Conservation (phyloP, 2,329 filamentous ascomycete genomes). For the Stagonosporopsis rhizophila region DNA sequence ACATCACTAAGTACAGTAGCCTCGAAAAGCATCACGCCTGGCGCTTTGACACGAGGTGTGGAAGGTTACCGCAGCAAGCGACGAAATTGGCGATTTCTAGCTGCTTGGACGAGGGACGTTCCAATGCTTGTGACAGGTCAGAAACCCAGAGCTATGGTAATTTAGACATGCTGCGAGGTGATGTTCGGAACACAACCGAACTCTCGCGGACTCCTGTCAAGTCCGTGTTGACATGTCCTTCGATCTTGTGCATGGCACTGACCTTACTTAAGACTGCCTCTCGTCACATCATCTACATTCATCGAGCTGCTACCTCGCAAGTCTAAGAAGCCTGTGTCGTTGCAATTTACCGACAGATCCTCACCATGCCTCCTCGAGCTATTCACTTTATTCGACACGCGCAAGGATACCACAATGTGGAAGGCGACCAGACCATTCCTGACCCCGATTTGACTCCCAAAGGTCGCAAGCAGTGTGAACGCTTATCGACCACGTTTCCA, state of each 20-base stretch:
- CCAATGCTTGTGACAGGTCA: background rate
- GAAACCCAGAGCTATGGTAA: background rate
- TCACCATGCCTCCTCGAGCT: conserved; percentile 23
- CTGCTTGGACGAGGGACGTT: background rate
- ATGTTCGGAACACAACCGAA: no score
- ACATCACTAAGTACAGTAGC: background rate
- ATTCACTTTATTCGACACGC: conserved; percentile 70
- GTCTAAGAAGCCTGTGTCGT: background rate
- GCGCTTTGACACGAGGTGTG: background rate
- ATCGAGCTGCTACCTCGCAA: no score
- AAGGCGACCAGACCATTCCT: conserved; percentile 70
- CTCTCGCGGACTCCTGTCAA: background rate
- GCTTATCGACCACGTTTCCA: conserved; percentile 70
- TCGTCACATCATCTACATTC: no score
- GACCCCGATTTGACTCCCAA: conserved; percentile 79
- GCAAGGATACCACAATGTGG: conserved; percentile 74
- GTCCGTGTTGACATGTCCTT: background rate
- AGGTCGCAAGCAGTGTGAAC: conserved; percentile 74
- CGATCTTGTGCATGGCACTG: background rate
- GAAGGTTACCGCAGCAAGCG: background rate
- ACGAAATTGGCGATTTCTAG: background rate
- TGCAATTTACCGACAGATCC: background rate
- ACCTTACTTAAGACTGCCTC: no score
- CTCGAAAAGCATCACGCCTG: background rate
- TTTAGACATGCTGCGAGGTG: background rate